Evolutionary conservation across 345 rosid species (phyloP).

Genomic region (Mercurialis annua): DNA sequence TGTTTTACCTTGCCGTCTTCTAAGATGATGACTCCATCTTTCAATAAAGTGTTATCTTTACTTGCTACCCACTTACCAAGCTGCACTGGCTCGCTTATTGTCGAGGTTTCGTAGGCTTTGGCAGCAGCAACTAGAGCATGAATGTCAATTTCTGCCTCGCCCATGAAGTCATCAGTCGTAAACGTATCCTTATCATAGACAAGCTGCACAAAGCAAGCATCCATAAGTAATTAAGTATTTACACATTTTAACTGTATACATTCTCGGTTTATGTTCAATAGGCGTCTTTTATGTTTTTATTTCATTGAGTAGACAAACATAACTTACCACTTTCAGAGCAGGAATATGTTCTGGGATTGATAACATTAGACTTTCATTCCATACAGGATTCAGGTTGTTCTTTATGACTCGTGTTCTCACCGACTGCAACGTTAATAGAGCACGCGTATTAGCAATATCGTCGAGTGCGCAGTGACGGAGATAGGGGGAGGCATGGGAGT

Average conservation of each 20-base stretch:
- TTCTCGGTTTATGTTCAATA: background rate
- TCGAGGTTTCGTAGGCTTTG: slow-evolving; percentile 60
- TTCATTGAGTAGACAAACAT: background rate
- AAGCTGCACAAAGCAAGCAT: slow-evolving; percentile 42
- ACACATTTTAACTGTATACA: no score
- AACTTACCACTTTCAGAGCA: slow-evolving; percentile 80
- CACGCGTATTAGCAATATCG: background rate
- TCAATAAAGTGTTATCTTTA: slow-evolving; percentile 63
- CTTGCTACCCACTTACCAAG: slow-evolving; percentile 76
- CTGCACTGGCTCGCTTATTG: slow-evolving; percentile 52
- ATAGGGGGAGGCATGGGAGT: no score
- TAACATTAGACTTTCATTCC: slow-evolving; percentile 95
- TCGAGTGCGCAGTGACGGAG: slow-evolving; percentile 5
- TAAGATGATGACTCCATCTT: slow-evolving; percentile 63
- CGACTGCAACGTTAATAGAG: slow-evolving; percentile 45
- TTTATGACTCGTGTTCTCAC: slow-evolving; percentile 89
- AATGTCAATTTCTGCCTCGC: slow-evolving; percentile 96
- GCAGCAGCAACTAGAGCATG: slow-evolving; percentile 86
- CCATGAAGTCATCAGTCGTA: slow-evolving; percentile 88
- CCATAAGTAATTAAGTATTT: slow-evolving; percentile 5
- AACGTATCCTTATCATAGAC: slow-evolving; percentile 92
- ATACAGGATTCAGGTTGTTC: slow-evolving; percentile 93
- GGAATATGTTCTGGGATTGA: slow-evolving; percentile 90
- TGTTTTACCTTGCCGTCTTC: slow-evolving; percentile 83
- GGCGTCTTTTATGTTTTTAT: background rate